Base-by-base conservation (phyloP, 1,139 yeast species). In the Blastobotrys indianensis region DNA sequence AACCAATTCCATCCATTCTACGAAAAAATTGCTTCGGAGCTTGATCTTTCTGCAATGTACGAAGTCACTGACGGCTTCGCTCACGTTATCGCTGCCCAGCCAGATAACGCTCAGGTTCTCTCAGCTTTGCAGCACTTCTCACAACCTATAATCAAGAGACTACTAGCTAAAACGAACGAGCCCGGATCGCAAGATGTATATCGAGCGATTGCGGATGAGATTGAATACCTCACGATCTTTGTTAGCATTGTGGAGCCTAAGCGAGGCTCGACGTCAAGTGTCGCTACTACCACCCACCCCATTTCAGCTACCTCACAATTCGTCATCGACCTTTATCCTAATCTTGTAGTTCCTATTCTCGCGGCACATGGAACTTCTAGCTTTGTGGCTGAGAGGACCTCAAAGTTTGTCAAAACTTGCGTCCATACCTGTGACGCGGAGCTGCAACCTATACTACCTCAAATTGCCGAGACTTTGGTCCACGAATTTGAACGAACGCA, bases 1-100 rank as follows among this genome's bases (percentile, higher is more conserved):
- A 90, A 82, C 46, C 95, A 87, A 62, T 70, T 94, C 46, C 80
- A 82, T 56, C 73, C 79, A 52, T 80, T 92, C 53, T 92, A 86
- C 64, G 78, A 79, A 46, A 82, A 78, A 56, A 77, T 90, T 34
- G 67, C 70, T 33, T 64, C 66, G 12, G 55, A 61, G 15, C 68
- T 88, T 39, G 95, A 87, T 57, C 64, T 77, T 31, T 80, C 79
- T 45, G 82, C 95, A 1, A 72, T 82, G 43, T 80, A 79, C 58
- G 95, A 88, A 60, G 76, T 90, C 42, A 82, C 90, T 11, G 94
- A 88, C 61, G 99, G 98, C 31, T 74, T 94, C 54, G 92, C 95
- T 8, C 87, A 87, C 57, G 86, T 92, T 38, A 74, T 92, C 44
- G 73, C 74, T 38, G 79, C 82, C 43, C 82, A 77, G 50, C 71